Percentiles rank a stretch among this genome's conserved stretches.
phyloP scores from a whole-genome alignment of 2,329 filamentous ascomycete genomes.

The Karstenula rhodostoma region DNA sequence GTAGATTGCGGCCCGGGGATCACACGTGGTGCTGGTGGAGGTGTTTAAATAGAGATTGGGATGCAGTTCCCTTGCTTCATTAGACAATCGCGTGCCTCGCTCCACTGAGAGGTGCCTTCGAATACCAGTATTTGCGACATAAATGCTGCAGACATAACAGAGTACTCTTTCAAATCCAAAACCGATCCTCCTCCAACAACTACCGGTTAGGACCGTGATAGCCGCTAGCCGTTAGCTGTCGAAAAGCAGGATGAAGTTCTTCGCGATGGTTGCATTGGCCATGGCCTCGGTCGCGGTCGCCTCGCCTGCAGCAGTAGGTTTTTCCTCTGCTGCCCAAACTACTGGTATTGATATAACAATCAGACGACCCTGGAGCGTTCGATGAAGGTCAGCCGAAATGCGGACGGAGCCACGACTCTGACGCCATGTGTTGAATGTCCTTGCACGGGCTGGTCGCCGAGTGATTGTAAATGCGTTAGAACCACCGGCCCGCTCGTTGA shows the following conservation, averaged over 20 bases:
- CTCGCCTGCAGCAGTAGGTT: constrained; percentile 36
- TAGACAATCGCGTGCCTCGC: constrained; percentile 6
- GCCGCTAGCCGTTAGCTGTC: not conserved
- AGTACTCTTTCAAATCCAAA: not conserved
- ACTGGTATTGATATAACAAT: not conserved
- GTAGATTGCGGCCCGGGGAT: not conserved
- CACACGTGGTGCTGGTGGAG: constrained; percentile 1
- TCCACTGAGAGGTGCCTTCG: not conserved
- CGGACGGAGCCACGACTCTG: constrained; percentile 17
- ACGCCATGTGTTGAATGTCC: constrained; percentile 36
- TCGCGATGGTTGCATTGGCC: constrained; percentile 28
- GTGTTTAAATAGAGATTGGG: constrained; percentile 13
- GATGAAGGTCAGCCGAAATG: constrained; percentile 25
- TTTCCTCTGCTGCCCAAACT: not conserved
- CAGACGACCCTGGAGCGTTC: constrained; percentile 35
- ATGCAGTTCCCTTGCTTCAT: constrained; percentile 14
- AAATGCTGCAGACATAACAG: not conserved
- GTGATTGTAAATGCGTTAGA: constrained; percentile 38
- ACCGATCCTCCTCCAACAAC: not conserved
- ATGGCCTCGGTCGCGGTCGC: constrained; percentile 30
- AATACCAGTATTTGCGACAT: not conserved
- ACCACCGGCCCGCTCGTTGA: not conserved
- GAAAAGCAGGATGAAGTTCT: constrained; percentile 35
- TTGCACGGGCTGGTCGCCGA: constrained; percentile 28
- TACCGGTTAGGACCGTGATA: not conserved